Percentiles rank a stretch among this genome's conserved stretches.
phyloP scores from a whole-genome alignment of 2,329 filamentous ascomycete species.

The Fusarium burgessii region DNA sequence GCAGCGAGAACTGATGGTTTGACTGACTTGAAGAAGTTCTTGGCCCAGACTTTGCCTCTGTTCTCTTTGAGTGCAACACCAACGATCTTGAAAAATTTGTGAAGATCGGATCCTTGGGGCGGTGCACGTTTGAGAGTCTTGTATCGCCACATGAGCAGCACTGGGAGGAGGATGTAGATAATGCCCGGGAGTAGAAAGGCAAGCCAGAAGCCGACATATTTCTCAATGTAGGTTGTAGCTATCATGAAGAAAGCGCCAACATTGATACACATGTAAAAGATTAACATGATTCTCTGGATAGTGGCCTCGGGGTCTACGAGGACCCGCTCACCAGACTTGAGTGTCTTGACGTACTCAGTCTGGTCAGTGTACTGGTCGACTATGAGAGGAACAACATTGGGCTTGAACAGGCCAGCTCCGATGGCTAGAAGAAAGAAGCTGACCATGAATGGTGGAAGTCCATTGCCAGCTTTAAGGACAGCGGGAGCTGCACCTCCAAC shows the following conservation, averaged over 20 bases:
- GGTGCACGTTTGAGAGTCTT: background rate
- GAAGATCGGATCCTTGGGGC: background rate
- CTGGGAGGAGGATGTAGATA: constrained; percentile 67
- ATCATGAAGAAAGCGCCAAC: constrained; percentile 65
- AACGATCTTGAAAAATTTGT: background rate
- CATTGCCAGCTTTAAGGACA: constrained; percentile 58
- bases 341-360: constrained; percentile 51
- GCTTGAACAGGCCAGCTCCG: background rate
- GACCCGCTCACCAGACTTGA: constrained; percentile 69
- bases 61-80: background rate
- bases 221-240: constrained; percentile 64
- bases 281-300: constrained; percentile 74
- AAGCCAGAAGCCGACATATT: constrained; percentile 63
- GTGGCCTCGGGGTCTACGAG: constrained; percentile 77
- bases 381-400: constrained; percentile 75
- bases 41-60: background rate
- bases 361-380: constrained; percentile 73
- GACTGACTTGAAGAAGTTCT: background rate
- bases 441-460: constrained; percentile 70
- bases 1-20: constrained; percentile 1
- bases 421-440: constrained; percentile 58
- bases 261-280: constrained; percentile 69
- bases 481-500: constrained; percentile 67
- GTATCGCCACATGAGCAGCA: constrained; percentile 34
- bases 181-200: constrained; percentile 54